Percentiles rank a stretch among this genome's conserved stretches.
These are phyloP conservation scores for Biscutella laevigata DNA, from an alignment of 441 rosid species.

Conservation along the genomic window DNA sequence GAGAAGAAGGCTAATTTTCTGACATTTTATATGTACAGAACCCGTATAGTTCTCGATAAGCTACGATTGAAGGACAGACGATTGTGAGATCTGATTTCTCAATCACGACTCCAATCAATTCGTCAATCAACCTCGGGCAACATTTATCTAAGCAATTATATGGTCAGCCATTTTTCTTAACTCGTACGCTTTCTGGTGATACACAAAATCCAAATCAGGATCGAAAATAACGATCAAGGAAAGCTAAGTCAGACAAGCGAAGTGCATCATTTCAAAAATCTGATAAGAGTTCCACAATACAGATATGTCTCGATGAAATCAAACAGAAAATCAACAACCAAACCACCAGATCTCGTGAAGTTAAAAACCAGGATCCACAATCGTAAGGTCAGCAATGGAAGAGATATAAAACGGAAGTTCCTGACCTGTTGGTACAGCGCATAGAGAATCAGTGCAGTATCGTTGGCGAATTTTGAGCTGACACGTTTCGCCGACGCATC, in stretches of 20 bases:
- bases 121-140: not conserved
- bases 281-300: not conserved
- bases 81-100: slow-evolving; percentile 14
- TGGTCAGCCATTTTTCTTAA: not conserved
- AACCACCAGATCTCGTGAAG: slow-evolving; percentile 31
- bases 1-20: not conserved
- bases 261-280: slow-evolving; percentile 17
- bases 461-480: slow-evolving; percentile 71
- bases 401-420: slow-evolving; percentile 15
- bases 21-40: not conserved
- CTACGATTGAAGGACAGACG: not conserved
- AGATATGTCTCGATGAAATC: not conserved
- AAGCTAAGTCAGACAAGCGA: not conserved
- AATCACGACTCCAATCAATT: not conserved
- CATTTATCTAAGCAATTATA: slow-evolving; percentile 2
- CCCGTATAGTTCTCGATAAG: slow-evolving; percentile 3
- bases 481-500: slow-evolving; percentile 38
- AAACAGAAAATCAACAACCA: not conserved
- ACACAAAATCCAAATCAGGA: not conserved
- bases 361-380: not conserved
- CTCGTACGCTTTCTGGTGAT: not conserved
- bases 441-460: slow-evolving; percentile 80
- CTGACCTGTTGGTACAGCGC: slow-evolving; percentile 83
- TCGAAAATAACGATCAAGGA: slow-evolving; percentile 8
- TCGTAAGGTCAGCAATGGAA: not conserved